Base-by-base conservation (phyloP, 495 filamentous ascomycete species). In the Aspergillus incahuasiensis region DNA sequence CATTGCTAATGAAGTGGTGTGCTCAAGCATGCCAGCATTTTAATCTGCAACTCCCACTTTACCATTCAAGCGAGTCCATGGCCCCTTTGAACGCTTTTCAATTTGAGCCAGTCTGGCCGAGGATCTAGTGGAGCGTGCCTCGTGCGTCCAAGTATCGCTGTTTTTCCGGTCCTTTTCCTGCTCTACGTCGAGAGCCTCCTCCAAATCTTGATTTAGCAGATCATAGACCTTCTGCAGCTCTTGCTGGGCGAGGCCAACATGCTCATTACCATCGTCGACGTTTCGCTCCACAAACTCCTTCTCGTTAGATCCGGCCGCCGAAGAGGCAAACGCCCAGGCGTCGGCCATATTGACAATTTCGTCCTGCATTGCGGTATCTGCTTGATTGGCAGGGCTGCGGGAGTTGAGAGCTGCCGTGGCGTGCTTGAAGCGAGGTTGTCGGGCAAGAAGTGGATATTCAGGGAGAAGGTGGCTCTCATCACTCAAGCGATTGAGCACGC, bases 401-500 rank as follows among this genome's bases (percentile, higher is more conserved):
- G 65, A 59, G 20, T 54, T 64, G 3, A 75, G 60, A 6, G 67
- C 64, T 11, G 68, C 65, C 3, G 70, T 63, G n/a, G 68, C 66
- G 35, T 74, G 67, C 54, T 74, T 74, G 64, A 76, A 74, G n/a
- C 70, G 72, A 9, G 70, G 61, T 51, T 77, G 76, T 13, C 64
- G 68, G 16, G 72, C 68, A 1, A 78, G 73, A 42, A 82, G 64
- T 1, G 86, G 83, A 52, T 87, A 82, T 38, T 79, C 74, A 0
- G 81, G 83, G 1, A 89, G 77, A 5, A 90, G 74, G 52, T 88
- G 85, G 60, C 84, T 88, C 57, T 90, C 87, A 32, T 89, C 82
- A 12, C 76, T 74, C 1, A 89, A 68, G 30, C 82, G 85, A 46
- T 82, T 78, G 11, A 89, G 68, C 0, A 68, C 64, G 52, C 82